Percentiles rank a stretch among this genome's conserved stretches.
Evolutionary conservation across 129 eudicot genomes (phyloP).

Genomic region (Centrapalus pauciflorus): DNA sequence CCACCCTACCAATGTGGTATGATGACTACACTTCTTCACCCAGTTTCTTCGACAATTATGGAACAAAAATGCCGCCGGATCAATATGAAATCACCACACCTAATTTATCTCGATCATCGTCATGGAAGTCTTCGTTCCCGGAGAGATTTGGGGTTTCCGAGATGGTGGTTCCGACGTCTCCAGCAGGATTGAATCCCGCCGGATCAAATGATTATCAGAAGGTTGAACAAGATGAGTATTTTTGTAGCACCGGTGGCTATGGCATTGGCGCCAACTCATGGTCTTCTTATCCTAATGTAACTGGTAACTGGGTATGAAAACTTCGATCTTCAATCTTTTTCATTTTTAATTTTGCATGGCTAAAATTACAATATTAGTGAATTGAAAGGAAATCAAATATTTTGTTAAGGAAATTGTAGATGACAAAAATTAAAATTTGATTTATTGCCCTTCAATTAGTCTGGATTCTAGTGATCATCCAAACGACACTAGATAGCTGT

Average conservation of each 20-base stretch:
- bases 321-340: neutral
- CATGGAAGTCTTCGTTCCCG: slow-evolving; percentile 29
- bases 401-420: no score
- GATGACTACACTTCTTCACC: slow-evolving; percentile 23
- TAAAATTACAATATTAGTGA: no score
- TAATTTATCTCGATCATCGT: slow-evolving; percentile 8
- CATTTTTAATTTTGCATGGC: slow-evolving; percentile 3
- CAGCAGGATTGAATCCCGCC: slow-evolving; percentile 6
- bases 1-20: slow-evolving; percentile 37
- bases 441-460: no score
- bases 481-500: no score
- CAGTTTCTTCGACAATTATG: slow-evolving; percentile 25
- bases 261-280: slow-evolving; percentile 30
- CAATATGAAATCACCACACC: slow-evolving; percentile 24
- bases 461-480: no score
- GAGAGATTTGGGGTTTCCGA: slow-evolving; percentile 40
- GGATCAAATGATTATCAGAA: slow-evolving; percentile 20
- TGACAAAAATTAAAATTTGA: no score
- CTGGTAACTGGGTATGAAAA: slow-evolving; percentile 39
- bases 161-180: slow-evolving; percentile 27
- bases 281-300: slow-evolving; percentile 22
- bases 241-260: slow-evolving; percentile 22
- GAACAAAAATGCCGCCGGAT: slow-evolving; percentile 27
- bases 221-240: slow-evolving; percentile 19
- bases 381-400: no score